A percentile compares a stretch with the other conserved stretches of the same genome.
phyloP scores from a whole-genome alignment of 2,329 filamentous ascomycete genomes.

The Aspergillus sp. region DNA sequence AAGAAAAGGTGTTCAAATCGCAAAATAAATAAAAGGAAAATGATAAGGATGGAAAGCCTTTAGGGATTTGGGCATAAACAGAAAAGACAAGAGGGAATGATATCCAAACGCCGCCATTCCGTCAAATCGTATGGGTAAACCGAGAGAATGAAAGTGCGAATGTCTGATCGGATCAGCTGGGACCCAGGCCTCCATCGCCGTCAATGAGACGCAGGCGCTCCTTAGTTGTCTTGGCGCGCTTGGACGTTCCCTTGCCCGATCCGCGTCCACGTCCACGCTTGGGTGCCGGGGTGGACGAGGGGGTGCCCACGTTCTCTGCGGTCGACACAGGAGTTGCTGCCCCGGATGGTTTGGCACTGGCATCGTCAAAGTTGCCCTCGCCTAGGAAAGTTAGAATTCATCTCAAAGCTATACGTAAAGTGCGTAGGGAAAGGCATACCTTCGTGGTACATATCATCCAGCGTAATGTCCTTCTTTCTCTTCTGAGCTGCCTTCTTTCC shows the following conservation, averaged over 20 bases:
- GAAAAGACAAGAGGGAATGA: slow-evolving; percentile 8
- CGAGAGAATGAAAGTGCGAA: slow-evolving; percentile 5
- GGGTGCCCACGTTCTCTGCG: slow-evolving; percentile 49
- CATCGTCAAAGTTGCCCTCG: slow-evolving; percentile 94
- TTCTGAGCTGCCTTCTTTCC: slow-evolving; percentile 63
- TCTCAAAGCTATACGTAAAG: not conserved
- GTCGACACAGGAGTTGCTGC: slow-evolving; percentile 76
- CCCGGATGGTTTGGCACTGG: slow-evolving; percentile 76
- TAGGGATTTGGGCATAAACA: slow-evolving; percentile 7
- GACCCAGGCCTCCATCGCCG: slow-evolving; percentile 43
- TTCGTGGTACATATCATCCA: slow-evolving; percentile 99
- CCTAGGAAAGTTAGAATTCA: slow-evolving; percentile 56
- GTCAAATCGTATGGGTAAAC: slow-evolving; percentile 13
- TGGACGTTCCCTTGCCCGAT: slow-evolving; percentile 57
- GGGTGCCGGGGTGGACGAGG: slow-evolving; percentile 42
- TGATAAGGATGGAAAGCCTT: slow-evolving; percentile 2
- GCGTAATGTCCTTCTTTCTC: slow-evolving; percentile 60
- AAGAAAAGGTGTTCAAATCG: slow-evolving; percentile 1
- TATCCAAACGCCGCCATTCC: slow-evolving; percentile 21
- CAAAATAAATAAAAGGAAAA: slow-evolving; percentile 4
- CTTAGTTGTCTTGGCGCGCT: slow-evolving; percentile 63
- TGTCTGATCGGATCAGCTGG: slow-evolving; percentile 16
- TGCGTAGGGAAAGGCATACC: slow-evolving; percentile 63
- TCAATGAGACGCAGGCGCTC: slow-evolving; percentile 50
- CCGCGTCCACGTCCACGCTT: slow-evolving; percentile 62